phyloP scores from a whole-genome alignment of 1,284 basidiomycete genomes.

The Ceratobasidium sp. region DNA sequence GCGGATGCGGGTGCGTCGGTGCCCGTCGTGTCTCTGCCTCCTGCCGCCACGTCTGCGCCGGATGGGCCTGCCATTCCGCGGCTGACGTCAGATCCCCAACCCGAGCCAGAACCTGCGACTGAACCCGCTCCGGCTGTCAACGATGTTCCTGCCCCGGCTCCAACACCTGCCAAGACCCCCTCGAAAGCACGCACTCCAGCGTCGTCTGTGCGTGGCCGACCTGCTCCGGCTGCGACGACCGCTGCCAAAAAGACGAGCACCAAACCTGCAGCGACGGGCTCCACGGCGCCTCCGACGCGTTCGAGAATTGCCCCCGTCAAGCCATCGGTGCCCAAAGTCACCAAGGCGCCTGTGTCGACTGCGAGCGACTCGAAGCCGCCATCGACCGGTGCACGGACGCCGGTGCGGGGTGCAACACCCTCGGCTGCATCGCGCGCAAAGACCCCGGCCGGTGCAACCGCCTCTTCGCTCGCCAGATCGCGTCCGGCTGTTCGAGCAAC shows the following conservation, averaged over 20 bases:
- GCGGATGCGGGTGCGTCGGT: not conserved
- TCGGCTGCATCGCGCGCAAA: not conserved
- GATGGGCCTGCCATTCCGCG: slow-evolving; percentile 2
- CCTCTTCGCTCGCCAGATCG: slow-evolving; percentile 21
- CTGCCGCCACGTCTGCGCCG: not conserved
- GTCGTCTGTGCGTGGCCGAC: not conserved
- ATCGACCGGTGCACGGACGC: no score
- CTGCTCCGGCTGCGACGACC: not conserved
- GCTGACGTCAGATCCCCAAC: not conserved
- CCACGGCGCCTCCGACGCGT: no score
- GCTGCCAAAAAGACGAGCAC: no score
- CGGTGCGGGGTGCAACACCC: no score
- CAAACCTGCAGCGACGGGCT: slow-evolving; percentile 1
- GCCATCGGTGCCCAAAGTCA: no score
- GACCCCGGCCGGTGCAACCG: slow-evolving; percentile 13
- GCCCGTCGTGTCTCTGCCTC: no score
- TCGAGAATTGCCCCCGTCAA: no score
- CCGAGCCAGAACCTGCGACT: slow-evolving; percentile 7
- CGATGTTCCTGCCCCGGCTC: not conserved
- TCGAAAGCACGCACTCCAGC: not conserved
- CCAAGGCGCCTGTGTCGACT: no score
- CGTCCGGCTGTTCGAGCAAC: slow-evolving; percentile 1
- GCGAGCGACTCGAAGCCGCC: no score
- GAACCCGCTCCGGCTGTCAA: not conserved
- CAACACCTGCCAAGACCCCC: not conserved